Percentiles rank a stretch among this genome's conserved stretches.
phyloP scores from a whole-genome alignment of 345 rosid genomes.

The Moricandia moricandioides region DNA sequence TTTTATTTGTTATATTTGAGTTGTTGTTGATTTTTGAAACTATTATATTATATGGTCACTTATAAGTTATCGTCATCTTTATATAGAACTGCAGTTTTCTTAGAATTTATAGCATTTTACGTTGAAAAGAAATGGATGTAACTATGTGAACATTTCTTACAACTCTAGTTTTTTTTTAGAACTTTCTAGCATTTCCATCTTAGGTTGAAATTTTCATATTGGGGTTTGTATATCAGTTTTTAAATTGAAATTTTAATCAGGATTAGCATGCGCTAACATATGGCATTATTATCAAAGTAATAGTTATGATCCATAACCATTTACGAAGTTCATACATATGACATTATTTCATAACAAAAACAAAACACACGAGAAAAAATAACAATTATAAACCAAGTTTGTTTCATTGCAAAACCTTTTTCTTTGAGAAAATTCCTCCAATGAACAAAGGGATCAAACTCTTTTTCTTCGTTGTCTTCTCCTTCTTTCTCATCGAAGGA shows the following conservation, averaged over 20 bases:
- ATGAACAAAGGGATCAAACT: conserved; percentile 62
- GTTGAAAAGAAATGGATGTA: background rate
- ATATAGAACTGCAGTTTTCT: background rate
- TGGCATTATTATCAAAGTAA: too few relatives aligned
- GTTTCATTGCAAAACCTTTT: conserved; percentile 39
- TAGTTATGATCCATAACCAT: background rate
- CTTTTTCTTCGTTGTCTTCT: conserved; percentile 53
- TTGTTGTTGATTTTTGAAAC: conserved; percentile 12
- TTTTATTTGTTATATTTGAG: conserved; percentile 3
- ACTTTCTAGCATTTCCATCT: background rate
- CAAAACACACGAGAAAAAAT: conserved; percentile 5
- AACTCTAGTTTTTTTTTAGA: background rate
- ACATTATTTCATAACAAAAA: conserved; percentile 21
- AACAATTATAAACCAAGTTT: background rate
- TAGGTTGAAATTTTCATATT: background rate
- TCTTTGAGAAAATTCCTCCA: conserved; percentile 69
- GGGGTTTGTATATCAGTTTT: background rate
- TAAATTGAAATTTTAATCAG: background rate
- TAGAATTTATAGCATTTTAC: background rate
- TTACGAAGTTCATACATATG: conserved; percentile 2
- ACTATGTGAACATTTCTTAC: background rate
- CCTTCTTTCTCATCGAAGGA: conserved; percentile 52
- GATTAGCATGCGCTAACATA: background rate
- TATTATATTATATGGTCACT: background rate
- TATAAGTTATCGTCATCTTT: background rate